Conservation (phyloP, 148 eudicot genomes). For the Drosera capensis region DNA sequence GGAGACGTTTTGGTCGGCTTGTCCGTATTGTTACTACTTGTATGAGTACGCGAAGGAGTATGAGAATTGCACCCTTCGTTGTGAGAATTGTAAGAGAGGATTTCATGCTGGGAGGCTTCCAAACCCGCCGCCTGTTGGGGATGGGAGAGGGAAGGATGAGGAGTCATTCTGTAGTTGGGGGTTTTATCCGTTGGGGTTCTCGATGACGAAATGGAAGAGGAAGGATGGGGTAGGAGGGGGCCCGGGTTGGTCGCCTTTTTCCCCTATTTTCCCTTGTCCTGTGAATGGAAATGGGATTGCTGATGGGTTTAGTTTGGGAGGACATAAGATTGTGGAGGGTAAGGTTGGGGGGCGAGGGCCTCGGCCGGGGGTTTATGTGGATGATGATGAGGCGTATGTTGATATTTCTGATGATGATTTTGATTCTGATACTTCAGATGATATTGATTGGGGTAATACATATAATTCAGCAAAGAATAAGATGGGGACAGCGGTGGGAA, state of each 20-base stretch:
- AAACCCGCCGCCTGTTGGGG: conserved; percentile 36
- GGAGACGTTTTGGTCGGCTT: conserved; percentile 66
- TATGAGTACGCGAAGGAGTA: conserved; percentile 54
- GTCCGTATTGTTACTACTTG: conserved; percentile 70
- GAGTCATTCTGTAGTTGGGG: conserved; percentile 74
- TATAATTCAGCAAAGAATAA: conserved; percentile 19
- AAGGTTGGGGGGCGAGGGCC: not conserved
- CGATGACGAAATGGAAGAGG: conserved; percentile 46
- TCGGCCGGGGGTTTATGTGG: conserved; percentile 25
- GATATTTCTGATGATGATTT: conserved; percentile 41
- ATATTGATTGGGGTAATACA: conserved; percentile 47
- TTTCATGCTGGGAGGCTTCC: conserved; percentile 55
- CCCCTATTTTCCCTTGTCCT: conserved; percentile 50
- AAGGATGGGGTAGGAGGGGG: conserved; percentile 10
- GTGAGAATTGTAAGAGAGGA: conserved; percentile 72
- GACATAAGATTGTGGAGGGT: conserved; percentile 8
- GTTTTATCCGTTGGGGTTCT: conserved; percentile 66
- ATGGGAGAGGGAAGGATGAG: not conserved
- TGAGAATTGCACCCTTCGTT: conserved; percentile 50
- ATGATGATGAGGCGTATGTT: conserved; percentile 24
- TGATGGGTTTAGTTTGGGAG: conserved; percentile 8
- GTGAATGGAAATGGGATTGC: conserved; percentile 12
- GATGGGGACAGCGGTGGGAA: conserved; percentile 16
- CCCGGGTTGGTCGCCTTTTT: conserved; percentile 67
- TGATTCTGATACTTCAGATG: conserved; percentile 47